phyloP scores from a whole-genome alignment of 192 early-diverging fungal genomes.

The Backusella sp. region DNA sequence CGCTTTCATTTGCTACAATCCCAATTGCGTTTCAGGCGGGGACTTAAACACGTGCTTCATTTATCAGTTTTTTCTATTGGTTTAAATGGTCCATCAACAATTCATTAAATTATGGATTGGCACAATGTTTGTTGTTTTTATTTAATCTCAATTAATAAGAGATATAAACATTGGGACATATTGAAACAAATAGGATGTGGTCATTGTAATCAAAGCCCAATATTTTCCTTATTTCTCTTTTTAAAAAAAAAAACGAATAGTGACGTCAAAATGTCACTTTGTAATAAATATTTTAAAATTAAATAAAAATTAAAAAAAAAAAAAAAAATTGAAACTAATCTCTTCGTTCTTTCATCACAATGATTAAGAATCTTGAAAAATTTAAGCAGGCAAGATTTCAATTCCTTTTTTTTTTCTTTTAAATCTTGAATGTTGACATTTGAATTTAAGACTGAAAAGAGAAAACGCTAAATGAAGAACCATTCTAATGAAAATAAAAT shows the following conservation, averaged over 20 bases:
- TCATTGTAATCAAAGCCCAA: not conserved
- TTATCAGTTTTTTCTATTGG: no score
- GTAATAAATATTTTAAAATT: not conserved
- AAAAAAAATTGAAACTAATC: not conserved
- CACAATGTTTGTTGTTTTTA: not conserved
- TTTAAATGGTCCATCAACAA: no score
- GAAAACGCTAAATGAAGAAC: not conserved
- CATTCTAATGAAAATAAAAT: not conserved
- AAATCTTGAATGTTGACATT: not conserved
- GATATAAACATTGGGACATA: not conserved
- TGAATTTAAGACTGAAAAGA: not conserved
- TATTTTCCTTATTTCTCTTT: not conserved
- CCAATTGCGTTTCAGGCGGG: no score
- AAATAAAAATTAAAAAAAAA: not conserved
- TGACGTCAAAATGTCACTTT: not conserved
- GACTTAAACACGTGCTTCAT: no score
- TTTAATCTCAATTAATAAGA: not conserved
- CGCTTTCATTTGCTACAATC: no score
- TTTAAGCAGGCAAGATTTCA: constrained; percentile 55
- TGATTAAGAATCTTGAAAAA: constrained; percentile 67
- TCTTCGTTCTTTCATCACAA: constrained; percentile 5
- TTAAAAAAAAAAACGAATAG: not conserved
- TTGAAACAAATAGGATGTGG: not conserved
- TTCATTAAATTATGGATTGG: not conserved
- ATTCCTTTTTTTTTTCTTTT: not conserved